Percentiles rank a stretch among this genome's conserved stretches.
Evolutionary conservation across 805 yeast species (phyloP).

Genomic region (Maudiozyma bulderi): DNA sequence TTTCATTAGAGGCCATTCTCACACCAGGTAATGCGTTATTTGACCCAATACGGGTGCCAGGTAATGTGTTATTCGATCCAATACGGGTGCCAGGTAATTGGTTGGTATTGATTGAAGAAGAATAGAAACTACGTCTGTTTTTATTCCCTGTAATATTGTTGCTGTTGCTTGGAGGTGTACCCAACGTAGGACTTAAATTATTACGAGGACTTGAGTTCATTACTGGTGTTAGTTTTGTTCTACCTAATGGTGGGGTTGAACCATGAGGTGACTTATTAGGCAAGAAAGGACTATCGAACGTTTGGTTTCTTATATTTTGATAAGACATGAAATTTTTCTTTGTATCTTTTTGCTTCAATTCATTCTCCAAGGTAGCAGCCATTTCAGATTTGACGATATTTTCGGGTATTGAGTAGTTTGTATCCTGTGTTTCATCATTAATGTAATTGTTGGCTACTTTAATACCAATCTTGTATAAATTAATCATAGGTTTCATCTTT

Average conservation of each 20-base stretch:
- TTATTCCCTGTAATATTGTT: background rate
- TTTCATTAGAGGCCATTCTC: slow-evolving; percentile 1
- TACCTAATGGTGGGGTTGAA: background rate
- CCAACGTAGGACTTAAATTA: background rate
- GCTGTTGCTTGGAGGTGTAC: background rate
- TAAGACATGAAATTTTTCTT: background rate
- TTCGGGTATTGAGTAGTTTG: background rate
- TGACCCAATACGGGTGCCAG: background rate
- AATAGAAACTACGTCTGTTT: background rate
- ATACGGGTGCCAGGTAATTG: background rate
- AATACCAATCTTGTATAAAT: slow-evolving; percentile 12
- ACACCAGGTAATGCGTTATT: slow-evolving; percentile 2
- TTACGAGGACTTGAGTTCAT: background rate
- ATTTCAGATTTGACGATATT: background rate
- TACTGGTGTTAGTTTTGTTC: background rate
- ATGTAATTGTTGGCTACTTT: slow-evolving; percentile 10
- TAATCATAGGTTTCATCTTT: slow-evolving; percentile 13
- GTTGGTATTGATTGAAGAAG: background rate
- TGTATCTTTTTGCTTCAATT: background rate
- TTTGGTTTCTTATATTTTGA: background rate
- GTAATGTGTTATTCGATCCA: slow-evolving; percentile 1
- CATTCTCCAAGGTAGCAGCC: background rate
- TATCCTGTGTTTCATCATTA: slow-evolving; percentile 11
- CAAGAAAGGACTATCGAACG: background rate
- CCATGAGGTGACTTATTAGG: background rate